phyloP scores from a whole-genome alignment of 257 asterid genomes.

The Plantago major region DNA sequence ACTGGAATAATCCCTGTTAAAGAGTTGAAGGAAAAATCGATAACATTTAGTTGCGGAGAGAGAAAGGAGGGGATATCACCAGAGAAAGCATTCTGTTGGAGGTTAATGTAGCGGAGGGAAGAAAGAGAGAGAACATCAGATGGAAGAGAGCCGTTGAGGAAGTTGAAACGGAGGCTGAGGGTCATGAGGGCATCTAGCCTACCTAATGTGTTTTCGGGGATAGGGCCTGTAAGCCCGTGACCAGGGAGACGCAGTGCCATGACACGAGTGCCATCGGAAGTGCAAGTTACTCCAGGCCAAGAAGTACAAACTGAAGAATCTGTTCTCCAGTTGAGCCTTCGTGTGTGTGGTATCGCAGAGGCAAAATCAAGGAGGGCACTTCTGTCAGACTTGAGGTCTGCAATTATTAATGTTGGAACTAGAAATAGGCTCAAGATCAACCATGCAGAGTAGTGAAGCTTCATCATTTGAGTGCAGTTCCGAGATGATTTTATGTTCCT shows the following conservation, averaged over 20 bases:
- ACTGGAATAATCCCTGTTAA: slow-evolving; percentile 52
- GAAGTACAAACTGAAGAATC: slow-evolving; percentile 44
- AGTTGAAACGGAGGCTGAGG: slow-evolving; percentile 66
- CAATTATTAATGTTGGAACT: slow-evolving; percentile 17
- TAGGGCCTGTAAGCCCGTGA: slow-evolving; percentile 55
- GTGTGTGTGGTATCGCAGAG: slow-evolving; percentile 44
- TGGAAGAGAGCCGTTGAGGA: slow-evolving; percentile 54
- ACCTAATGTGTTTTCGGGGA: slow-evolving; percentile 59
- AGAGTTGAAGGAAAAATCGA: slow-evolving; percentile 67
- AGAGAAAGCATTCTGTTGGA: slow-evolving; percentile 53
- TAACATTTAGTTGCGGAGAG: slow-evolving; percentile 42
- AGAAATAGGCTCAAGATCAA: slow-evolving; percentile 21
- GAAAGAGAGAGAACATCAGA: slow-evolving; percentile 57
- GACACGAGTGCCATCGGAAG: slow-evolving; percentile 37
- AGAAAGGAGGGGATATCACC: slow-evolving; percentile 49
- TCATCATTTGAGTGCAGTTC: slow-evolving; percentile 22
- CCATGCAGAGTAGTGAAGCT: slow-evolving; percentile 21
- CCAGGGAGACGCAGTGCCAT: slow-evolving; percentile 65
- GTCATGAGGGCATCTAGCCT: slow-evolving; percentile 52
- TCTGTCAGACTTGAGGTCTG: slow-evolving; percentile 57
- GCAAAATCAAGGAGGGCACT: slow-evolving; percentile 71
- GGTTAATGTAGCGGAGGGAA: slow-evolving; percentile 54
- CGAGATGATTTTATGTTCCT: background rate
- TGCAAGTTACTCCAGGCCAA: slow-evolving; percentile 68
- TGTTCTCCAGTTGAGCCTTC: slow-evolving; percentile 50